Base-by-base conservation (phyloP, 2,329 filamentous ascomycete species). In the Claviceps cyperi region DNA sequence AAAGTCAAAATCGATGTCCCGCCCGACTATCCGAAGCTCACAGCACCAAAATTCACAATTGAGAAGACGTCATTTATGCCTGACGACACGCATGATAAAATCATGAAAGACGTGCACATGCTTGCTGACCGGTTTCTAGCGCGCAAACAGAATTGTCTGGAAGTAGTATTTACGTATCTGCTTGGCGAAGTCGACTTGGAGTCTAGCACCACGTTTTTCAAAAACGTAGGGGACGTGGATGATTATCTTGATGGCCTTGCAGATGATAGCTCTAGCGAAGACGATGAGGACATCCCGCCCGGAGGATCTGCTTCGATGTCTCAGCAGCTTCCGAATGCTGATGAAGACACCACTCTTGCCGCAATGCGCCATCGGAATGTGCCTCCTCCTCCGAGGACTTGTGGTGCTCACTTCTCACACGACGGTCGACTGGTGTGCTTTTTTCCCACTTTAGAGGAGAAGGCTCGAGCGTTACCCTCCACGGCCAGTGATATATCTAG, bases 231-330 rank as follows among this genome's bases (percentile, higher is more conserved):
- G 55, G 81, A 85, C 55, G 64, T 80, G 7, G 78, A 78, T 49
- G 74, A 79, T 58, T 72, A 74, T 45, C 59, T 77, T 5, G 76
- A 75, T 52, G 77, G 68, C 3, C 64, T 80, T 37, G 75, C 71
- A 32, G 84, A 86, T 51, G 87, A 92, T 55, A 91, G 86, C 56
- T 96, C 88, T 3, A 94, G 86, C 58, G 86, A 90, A 55, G 86
- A 90, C 21, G 86, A 89, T 39, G 70, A 70, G 44, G 70, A 74
- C 22, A 74, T 76, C 11, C 71, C 72, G 0, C 62, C 72, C 2
- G 73, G 74, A 3, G 74, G 72, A 17, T 77, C 74, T 8, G 74
- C 72, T 13, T 74, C 75, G 49, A 77, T 82, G 75, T 81, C 78
- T 6, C 78, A 81, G 54, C 78, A 82, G 55, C 67, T 82, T 21